Evolutionary conservation across 495 filamentous ascomycete genomes (phyloP).

Genomic region (Lasiosphaeria miniovina): DNA sequence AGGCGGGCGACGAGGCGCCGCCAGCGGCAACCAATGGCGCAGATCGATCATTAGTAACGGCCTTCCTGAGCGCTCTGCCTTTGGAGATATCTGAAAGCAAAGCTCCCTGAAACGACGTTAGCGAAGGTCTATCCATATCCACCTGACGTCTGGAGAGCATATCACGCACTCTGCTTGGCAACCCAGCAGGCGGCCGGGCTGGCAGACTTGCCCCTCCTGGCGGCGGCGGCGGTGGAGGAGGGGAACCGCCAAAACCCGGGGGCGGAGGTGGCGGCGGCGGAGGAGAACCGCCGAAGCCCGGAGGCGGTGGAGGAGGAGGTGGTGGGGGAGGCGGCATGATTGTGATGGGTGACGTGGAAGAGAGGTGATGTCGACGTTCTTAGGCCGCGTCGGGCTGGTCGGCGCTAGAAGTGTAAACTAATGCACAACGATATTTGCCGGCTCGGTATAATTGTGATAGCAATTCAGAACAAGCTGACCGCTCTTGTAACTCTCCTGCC

Average conservation of each 20-base stretch:
- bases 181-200: conserved; percentile 16
- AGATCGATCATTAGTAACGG: conserved; percentile 92
- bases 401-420: neutral
- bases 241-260: conserved; percentile 2
- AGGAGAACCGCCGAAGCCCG: conserved; percentile 29
- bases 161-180: conserved; percentile 14
- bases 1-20: conserved; percentile 46
- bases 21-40: conserved; percentile 61
- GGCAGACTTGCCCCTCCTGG: conserved; percentile 24
- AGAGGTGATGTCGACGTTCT: neutral
- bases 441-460: neutral
- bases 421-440: neutral
- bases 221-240: conserved; percentile 29
- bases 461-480: neutral
- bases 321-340: conserved; percentile 31
- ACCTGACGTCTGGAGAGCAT: neutral
- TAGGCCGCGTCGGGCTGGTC: neutral
- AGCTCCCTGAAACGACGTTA: conserved; percentile 63
- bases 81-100: conserved; percentile 88
- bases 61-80: conserved; percentile 76
- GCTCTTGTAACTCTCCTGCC: neutral
- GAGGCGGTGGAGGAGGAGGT: conserved; percentile 26
- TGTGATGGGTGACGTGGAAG: neutral
- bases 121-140: conserved; percentile 17
- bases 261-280: conserved; percentile 35